Percentiles rank a stretch among this genome's conserved stretches.
These are phyloP conservation scores for Aspergillus pseudoviridinutans DNA, from an alignment of 2,329 filamentous ascomycete genomes.

Conservation along the genomic window DNA sequence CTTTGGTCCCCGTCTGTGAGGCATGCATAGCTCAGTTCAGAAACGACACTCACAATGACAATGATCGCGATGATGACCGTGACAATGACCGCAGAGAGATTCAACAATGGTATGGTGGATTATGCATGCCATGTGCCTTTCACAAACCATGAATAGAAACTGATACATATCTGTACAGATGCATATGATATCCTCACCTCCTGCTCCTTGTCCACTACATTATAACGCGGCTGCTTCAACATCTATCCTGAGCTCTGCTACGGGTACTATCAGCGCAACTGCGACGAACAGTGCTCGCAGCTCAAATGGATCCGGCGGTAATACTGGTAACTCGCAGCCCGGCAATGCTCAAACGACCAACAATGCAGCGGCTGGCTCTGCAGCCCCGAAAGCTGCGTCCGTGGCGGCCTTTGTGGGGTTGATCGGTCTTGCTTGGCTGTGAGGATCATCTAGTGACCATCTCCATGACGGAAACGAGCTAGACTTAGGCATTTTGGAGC, in stretches of 20 bases:
- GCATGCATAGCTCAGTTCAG: slow-evolving; percentile 29
- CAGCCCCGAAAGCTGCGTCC: slow-evolving; percentile 12
- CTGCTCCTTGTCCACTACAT: slow-evolving; percentile 25
- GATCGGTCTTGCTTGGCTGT: slow-evolving; percentile 24
- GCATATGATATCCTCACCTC: slow-evolving; percentile 28
- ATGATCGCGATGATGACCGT: slow-evolving; percentile 6
- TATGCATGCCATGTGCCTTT: neutral
- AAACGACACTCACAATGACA: slow-evolving; percentile 8
- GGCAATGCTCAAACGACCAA: slow-evolving; percentile 8
- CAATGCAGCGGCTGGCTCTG: slow-evolving; percentile 12
- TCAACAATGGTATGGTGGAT: slow-evolving; percentile 24
- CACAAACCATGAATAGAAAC: neutral
- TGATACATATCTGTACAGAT: slow-evolving; percentile 14
- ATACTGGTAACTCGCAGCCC: neutral
- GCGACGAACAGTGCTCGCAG: neutral
- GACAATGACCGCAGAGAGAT: slow-evolving; percentile 9
- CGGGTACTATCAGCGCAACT: neutral
- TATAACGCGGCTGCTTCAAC: slow-evolving; percentile 23
- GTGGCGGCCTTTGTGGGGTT: slow-evolving; percentile 21
- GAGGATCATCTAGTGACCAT: neutral
- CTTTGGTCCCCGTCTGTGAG: slow-evolving; percentile 27
- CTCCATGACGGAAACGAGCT: neutral
- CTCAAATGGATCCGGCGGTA: neutral
- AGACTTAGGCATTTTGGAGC: neutral
- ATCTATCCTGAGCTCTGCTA: slow-evolving; percentile 6